These are phyloP conservation scores for Didymellaceae sp. DNA, from an alignment of 2,329 filamentous ascomycete genomes.

Conservation along the genomic window DNA sequence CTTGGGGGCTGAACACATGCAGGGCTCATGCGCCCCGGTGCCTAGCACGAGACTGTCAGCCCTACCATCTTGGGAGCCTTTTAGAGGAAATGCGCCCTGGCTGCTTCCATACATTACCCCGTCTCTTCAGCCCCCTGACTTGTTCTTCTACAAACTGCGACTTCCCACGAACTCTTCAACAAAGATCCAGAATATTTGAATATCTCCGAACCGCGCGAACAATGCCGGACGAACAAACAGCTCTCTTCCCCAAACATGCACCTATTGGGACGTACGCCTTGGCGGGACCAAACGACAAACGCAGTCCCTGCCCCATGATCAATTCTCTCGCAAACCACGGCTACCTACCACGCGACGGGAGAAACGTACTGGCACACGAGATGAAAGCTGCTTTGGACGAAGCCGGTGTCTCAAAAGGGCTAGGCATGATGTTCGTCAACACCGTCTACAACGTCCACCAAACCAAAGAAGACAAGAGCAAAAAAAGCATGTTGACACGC, in stretches of 20 bases:
- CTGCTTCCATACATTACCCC: too few species aligned
- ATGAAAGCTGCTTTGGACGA: conserved; percentile 11
- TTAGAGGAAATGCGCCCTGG: neutral
- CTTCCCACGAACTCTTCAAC: neutral
- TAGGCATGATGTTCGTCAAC: conserved; percentile 7
- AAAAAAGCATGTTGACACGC: neutral
- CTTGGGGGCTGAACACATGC: conserved; percentile 6
- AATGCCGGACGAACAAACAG: conserved; percentile 4
- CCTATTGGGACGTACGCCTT: conserved; percentile 4
- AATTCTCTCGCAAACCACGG: conserved; percentile 50
- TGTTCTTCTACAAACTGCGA: neutral
- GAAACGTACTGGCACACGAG: conserved; percentile 6
- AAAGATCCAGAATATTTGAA: neutral
- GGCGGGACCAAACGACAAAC: conserved; percentile 12
- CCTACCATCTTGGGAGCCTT: neutral
- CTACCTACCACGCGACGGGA: conserved; percentile 42
- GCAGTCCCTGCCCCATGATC: conserved; percentile 46
- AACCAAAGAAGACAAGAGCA: neutral
- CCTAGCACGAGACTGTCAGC: neutral
- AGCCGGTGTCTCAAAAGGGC: conserved; percentile 4
- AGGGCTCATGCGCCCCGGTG: conserved; percentile 3
- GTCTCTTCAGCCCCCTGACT: too few species aligned
- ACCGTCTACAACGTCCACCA: conserved; percentile 15
- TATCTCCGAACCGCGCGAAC: too few species aligned
- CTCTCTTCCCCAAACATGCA: conserved; percentile 3